Conservation (phyloP, 352 stramenopile genomes). For the Globisporangium middletonii region DNA sequence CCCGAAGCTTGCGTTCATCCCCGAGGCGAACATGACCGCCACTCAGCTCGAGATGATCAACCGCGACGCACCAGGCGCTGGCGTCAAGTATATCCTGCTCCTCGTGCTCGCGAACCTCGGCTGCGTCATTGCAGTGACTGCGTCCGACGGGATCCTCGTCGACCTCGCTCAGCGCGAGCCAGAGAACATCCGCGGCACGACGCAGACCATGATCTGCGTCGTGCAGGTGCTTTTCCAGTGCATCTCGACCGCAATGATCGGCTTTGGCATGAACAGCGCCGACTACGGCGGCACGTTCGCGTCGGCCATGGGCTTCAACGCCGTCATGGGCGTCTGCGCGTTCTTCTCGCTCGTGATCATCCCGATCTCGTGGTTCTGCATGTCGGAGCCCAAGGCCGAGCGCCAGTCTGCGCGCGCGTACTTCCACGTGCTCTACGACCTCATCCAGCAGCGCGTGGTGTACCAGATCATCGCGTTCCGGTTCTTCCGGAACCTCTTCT, state of each 20-base stretch:
- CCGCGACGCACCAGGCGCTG: slow-evolving; percentile 30
- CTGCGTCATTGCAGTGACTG: slow-evolving; percentile 44
- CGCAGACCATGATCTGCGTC: slow-evolving; percentile 53
- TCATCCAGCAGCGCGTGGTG: slow-evolving; percentile 49
- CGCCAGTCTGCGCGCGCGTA: slow-evolving; percentile 11
- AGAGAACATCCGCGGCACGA: slow-evolving; percentile 31
- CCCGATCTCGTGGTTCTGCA: slow-evolving; percentile 42
- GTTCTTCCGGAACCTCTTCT: slow-evolving; percentile 55
- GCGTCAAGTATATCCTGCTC: slow-evolving; percentile 50
- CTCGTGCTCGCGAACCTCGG: slow-evolving; percentile 60
- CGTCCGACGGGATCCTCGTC: slow-evolving; percentile 39
- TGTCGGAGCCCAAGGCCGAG: slow-evolving; percentile 31
- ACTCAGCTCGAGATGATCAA: slow-evolving; percentile 43
- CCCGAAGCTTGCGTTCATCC: slow-evolving; percentile 22
- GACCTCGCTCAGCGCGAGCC: slow-evolving; percentile 60
- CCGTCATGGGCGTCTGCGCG: slow-evolving; percentile 41
- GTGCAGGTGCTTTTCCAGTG: slow-evolving; percentile 27
- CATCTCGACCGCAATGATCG: slow-evolving; percentile 39
- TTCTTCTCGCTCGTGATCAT: slow-evolving; percentile 26
- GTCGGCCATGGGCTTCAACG: slow-evolving; percentile 38
- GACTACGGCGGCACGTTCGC: slow-evolving; percentile 54
- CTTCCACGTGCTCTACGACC: slow-evolving; percentile 30
- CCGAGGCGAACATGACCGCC: slow-evolving; percentile 23
- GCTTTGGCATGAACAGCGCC: slow-evolving; percentile 47
- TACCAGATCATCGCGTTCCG: slow-evolving; percentile 52